Evolutionary conservation across 2,329 filamentous ascomycete species (phyloP).

Genomic region (Aureobasidium sp.): DNA sequence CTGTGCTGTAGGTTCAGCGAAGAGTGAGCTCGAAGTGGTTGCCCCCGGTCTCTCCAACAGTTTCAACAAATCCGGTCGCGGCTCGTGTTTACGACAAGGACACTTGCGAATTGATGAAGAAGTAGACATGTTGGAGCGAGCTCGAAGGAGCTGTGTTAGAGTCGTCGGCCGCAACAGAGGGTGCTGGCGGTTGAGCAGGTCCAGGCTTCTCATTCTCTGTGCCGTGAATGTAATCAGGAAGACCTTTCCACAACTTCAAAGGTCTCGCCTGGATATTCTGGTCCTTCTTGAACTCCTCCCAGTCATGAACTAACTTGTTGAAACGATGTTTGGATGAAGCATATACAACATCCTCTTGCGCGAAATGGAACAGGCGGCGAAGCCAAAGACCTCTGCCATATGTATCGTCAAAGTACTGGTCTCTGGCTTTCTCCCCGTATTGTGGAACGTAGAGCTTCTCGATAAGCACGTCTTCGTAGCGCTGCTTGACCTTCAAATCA

Average conservation of each 20-base stretch:
- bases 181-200: background rate
- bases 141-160: background rate
- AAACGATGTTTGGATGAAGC: background rate
- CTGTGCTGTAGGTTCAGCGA: too few relatives aligned
- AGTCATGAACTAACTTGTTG: background rate
- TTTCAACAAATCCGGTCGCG: too few relatives aligned
- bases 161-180: too few relatives aligned
- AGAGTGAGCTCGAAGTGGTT: too few relatives aligned
- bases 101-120: background rate
- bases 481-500: background rate
- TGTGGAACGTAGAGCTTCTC: background rate
- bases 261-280: background rate
- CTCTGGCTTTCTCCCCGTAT: background rate
- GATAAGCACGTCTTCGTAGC: background rate
- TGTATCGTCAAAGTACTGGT: background rate
- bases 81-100: too few relatives aligned
- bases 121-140: background rate
- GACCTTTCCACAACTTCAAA: background rate
- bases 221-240: background rate
- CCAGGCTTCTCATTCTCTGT: background rate
- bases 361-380: background rate
- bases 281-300: background rate
- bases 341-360: background rate
- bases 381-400: constrained; percentile 15
- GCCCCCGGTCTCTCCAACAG: too few relatives aligned